Base-by-base conservation (phyloP, 768 basidiomycete genomes). In the Crassisporium funariophilum region DNA sequence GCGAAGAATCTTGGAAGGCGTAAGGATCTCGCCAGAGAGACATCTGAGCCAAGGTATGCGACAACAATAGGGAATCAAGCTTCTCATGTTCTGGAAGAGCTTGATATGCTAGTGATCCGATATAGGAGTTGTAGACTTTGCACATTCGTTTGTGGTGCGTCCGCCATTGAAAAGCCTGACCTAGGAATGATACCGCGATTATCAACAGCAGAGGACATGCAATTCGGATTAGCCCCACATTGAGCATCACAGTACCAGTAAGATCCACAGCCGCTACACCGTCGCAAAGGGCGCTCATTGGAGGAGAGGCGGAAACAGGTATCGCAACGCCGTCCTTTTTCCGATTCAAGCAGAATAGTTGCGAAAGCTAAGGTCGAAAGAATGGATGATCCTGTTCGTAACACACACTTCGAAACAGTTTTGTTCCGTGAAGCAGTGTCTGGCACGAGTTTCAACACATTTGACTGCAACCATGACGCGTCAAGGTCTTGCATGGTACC, bases 161-260 rank as follows among this genome's bases (percentile, higher is more conserved):
- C 29, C 74, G 74, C 89, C 89, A 91, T 44, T 89, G 81, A 24
- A 59, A 38, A n/a, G 47, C 66, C 60, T 92, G 89, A 65, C 88
- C 88, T 91, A 59, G 10, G 22, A 22, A 54, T 17, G 35, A 12
- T 12, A 33, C 47, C 37, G 23, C 33, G 46, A 45, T 24, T 16
- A 40, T 39, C 35, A 39, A 37, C 34, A 39, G 38, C 45, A 36
- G 35, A 6, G 15, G 27, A 43, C 36, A 49, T 39, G 41, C 36
- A 22, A 27, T 20, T 39, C 12, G 7, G 47, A 47, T 36, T 12
- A 45, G 27, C 36, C 79, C 63, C 61, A 90, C 89, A 92, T 62
- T 69, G 55, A 17, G 69, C 52, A 52, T 77, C 74, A 55, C 89
- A 92, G 58, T 92, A 92, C 78, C 81, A 89, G 59, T 84, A 87